Conservation (phyloP, 495 filamentous ascomycete species). For the Aspergillus biplanus region DNA sequence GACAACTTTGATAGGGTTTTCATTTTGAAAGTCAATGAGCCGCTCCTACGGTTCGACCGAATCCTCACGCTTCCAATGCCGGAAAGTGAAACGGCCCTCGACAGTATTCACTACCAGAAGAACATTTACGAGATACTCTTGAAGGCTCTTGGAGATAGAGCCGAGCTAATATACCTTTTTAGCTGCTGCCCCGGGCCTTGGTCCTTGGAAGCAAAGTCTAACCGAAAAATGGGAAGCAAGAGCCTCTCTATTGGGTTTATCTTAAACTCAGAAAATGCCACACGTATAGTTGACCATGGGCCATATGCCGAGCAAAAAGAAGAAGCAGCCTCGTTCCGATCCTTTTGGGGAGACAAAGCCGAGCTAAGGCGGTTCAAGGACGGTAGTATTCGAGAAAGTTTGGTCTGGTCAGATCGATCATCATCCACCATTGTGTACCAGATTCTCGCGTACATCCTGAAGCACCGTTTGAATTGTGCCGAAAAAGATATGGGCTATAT, state of each 20-base stretch:
- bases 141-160: slow-evolving; percentile 74
- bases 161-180: slow-evolving; percentile 63
- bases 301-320: slow-evolving; percentile 76
- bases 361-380: slow-evolving; percentile 60
- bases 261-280: slow-evolving; percentile 69
- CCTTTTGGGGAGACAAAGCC: slow-evolving; percentile 59
- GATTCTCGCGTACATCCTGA: slow-evolving; percentile 74
- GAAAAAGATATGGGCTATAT: slow-evolving; percentile 58
- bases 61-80: slow-evolving; percentile 38
- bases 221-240: slow-evolving; percentile 28
- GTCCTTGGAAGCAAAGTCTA: slow-evolving; percentile 34
- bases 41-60: slow-evolving; percentile 75
- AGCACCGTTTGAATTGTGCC: slow-evolving; percentile 61
- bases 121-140: slow-evolving; percentile 62
- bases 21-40: slow-evolving; percentile 69
- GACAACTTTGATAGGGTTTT: slow-evolving; percentile 86
- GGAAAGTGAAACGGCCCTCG: slow-evolving; percentile 36
- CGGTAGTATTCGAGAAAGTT: slow-evolving; percentile 61
- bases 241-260: slow-evolving; percentile 66
- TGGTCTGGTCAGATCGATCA: slow-evolving; percentile 76
- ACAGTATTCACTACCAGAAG: slow-evolving; percentile 35
- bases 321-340: slow-evolving; percentile 48
- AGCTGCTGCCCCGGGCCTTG: slow-evolving; percentile 42
- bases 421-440: slow-evolving; percentile 71
- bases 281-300: slow-evolving; percentile 80